Evolutionary conservation across 441 rosid species (phyloP).

Genomic region (Macaranga tanarius): DNA sequence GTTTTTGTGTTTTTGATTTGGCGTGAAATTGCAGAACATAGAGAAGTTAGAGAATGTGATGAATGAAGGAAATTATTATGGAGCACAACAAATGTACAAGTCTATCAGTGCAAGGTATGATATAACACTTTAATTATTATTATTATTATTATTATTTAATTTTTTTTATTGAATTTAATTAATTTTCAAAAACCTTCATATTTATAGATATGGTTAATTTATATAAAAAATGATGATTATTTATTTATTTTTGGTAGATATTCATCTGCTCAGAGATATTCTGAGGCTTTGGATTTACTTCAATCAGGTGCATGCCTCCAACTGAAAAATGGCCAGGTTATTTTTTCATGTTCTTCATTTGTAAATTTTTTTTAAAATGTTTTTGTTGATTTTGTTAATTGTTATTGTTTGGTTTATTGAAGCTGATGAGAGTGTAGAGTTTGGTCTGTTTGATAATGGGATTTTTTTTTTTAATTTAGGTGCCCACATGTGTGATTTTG

Average conservation of each 20-base stretch:
- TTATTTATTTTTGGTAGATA: conserved; percentile 49
- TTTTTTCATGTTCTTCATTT: conserved; percentile 2
- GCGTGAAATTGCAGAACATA: conserved; percentile 52
- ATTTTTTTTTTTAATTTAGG: too few species aligned
- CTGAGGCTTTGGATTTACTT: conserved; percentile 82
- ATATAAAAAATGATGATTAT: neutral
- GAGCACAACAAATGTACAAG: conserved; percentile 97
- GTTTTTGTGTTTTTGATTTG: neutral
- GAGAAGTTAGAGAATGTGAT: conserved; percentile 76
- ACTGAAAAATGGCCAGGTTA: conserved; percentile 72
- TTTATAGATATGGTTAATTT: neutral
- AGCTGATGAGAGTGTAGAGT: neutral
- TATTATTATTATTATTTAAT: too few species aligned
- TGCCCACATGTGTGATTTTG: neutral
- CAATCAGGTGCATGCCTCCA: conserved; percentile 85
- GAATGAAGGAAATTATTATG: conserved; percentile 77
- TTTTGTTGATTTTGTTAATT: neutral
- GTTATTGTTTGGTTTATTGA: neutral
- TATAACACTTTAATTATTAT: too few species aligned
- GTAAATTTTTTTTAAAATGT: neutral
- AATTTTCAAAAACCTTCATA: neutral
- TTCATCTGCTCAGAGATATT: conserved; percentile 64
- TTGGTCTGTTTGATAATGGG: neutral
- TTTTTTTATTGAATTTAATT: too few species aligned
- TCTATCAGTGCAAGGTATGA: conserved; percentile 74